Evolutionary conservation across 352 stramenopile species (phyloP).

Genomic region (Pythium oligandrum): DNA sequence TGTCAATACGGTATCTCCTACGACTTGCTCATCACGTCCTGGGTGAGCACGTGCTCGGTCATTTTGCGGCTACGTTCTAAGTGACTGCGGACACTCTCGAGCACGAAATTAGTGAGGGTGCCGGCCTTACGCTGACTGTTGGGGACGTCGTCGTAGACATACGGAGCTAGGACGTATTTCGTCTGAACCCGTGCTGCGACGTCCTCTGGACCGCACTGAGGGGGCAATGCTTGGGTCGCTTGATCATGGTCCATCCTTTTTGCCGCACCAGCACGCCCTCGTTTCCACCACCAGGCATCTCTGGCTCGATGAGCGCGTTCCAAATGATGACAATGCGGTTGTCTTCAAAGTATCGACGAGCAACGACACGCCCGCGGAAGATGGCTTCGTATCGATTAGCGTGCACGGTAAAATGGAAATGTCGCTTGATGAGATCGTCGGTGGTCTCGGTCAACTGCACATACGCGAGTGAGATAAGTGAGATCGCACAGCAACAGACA

Average conservation of each 20-base stretch:
- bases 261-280: conserved; percentile 18
- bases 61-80: conserved; percentile 59
- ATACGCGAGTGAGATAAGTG: too few species aligned
- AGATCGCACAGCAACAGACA: background rate
- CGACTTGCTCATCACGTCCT: conserved; percentile 22
- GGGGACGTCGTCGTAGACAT: conserved; percentile 53
- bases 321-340: conserved; percentile 20
- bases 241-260: conserved; percentile 58
- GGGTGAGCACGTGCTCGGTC: conserved; percentile 63
- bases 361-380: conserved; percentile 13
- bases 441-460: conserved; percentile 15
- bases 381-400: conserved; percentile 13
- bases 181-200: conserved; percentile 56
- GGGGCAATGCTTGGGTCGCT: conserved; percentile 18
- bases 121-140: conserved; percentile 56
- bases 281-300: conserved; percentile 11
- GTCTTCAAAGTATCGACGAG: conserved; percentile 14
- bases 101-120: conserved; percentile 62
- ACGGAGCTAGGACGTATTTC: conserved; percentile 60
- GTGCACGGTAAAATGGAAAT: conserved; percentile 15
- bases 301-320: conserved; percentile 20
- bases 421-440: conserved; percentile 14
- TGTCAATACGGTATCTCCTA: too few species aligned
- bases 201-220: conserved; percentile 23
- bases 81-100: conserved; percentile 33